Evolutionary conservation across 495 filamentous ascomycete genomes (phyloP).

Genomic region (Aspergillus olivimuriae): DNA sequence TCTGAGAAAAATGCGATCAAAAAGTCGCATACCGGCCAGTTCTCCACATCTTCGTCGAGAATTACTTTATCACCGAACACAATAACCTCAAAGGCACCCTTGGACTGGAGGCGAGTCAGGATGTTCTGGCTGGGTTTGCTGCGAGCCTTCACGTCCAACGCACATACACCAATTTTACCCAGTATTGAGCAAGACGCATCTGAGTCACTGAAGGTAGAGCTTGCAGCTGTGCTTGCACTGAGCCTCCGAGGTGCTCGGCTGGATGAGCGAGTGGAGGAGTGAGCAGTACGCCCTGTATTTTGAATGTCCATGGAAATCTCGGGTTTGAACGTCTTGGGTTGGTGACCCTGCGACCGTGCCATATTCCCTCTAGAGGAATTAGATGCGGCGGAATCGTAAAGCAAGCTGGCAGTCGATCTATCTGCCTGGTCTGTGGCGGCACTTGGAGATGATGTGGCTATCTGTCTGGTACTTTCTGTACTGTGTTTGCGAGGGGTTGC

Average conservation of each 20-base stretch:
- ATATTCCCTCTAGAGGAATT: constrained; percentile 9
- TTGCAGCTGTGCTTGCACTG: constrained; percentile 69
- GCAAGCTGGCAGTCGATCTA: constrained; percentile 7
- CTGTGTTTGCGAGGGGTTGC: constrained; percentile 8
- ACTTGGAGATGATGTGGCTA: constrained; percentile 1
- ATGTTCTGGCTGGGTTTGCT: constrained; percentile 96
- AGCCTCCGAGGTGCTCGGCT: constrained; percentile 68
- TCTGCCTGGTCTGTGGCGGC: constrained; percentile 16
- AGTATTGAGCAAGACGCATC: constrained; percentile 30
- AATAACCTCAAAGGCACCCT: constrained; percentile 89
- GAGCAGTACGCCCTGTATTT: constrained; percentile 19
- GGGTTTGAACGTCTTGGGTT: constrained; percentile 12
- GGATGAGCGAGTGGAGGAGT: constrained; percentile 54
- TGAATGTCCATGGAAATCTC: constrained; percentile 23
- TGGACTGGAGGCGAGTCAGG: constrained; percentile 79
- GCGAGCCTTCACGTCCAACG: constrained; percentile 89
- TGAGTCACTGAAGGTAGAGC: constrained; percentile 50
- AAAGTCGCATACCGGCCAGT: constrained; percentile 72
- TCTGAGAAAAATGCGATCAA: constrained; percentile 97
- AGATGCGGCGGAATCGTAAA: constrained; percentile 9
- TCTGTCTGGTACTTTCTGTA: constrained; percentile 7
- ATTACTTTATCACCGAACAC: constrained; percentile 99
- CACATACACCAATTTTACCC: constrained; percentile 85
- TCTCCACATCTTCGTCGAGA: constrained; percentile 74
- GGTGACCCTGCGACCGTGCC: constrained; percentile 6